These are phyloP conservation scores for Phytopythium montanum DNA, from an alignment of 352 stramenopile species.

Conservation along the genomic window DNA sequence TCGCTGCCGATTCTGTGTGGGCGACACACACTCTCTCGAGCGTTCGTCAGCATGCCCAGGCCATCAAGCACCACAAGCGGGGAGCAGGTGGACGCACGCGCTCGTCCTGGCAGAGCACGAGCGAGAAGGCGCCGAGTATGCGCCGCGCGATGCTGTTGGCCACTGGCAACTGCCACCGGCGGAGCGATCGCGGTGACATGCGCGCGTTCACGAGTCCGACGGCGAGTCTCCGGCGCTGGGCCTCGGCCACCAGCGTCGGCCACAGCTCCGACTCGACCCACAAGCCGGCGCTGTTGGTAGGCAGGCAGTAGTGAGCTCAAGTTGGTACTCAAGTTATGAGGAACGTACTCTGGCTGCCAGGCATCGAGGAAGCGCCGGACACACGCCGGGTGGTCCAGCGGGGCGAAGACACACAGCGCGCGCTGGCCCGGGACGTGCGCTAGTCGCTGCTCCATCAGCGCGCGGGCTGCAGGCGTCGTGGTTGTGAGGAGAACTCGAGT, in stretches of 20 bases:
- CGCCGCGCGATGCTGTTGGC: constrained; percentile 18
- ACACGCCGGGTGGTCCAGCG: constrained; percentile 47
- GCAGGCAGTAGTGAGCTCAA: not conserved
- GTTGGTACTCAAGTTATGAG: not conserved
- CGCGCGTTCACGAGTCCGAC: constrained; percentile 66
- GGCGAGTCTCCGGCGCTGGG: constrained; percentile 33
- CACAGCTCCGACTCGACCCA: constrained; percentile 85
- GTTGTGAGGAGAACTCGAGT: constrained; percentile 60
- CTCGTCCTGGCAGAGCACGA: constrained; percentile 64
- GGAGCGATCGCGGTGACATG: constrained; percentile 49
- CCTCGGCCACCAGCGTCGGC: constrained; percentile 64
- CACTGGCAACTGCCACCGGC: constrained; percentile 45
- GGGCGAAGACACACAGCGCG: constrained; percentile 55
- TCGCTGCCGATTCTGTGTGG: constrained; percentile 37
- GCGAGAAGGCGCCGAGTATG: constrained; percentile 35
- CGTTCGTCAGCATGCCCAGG: not conserved
- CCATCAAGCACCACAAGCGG: not conserved
- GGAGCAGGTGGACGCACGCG: constrained; percentile 22
- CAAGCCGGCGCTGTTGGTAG: constrained; percentile 40
- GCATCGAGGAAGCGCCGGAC: constrained; percentile 59
- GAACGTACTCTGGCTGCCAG: constrained; percentile 52
- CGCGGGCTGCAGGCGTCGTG: constrained; percentile 55
- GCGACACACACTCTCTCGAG: not conserved
- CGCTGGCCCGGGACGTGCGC: constrained; percentile 17
- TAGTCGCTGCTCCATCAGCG: constrained; percentile 26